Base-by-base conservation (phyloP, 31 red algal species). In the Porphyra umbilicalis region DNA sequence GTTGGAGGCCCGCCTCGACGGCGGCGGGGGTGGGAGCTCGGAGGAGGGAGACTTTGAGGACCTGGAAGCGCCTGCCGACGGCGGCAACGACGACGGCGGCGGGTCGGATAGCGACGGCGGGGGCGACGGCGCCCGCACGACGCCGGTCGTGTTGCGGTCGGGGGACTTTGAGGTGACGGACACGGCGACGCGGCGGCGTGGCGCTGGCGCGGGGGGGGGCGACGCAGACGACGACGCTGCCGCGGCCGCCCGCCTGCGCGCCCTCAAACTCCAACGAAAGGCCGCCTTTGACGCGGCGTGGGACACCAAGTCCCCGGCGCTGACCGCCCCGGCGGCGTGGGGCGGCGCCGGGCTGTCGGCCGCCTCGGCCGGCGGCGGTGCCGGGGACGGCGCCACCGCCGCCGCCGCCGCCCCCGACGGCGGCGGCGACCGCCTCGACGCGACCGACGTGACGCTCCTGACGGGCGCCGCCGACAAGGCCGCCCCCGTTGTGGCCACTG, bases 11-110 rank as follows among this genome's bases (percentile, higher is more conserved):
- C 39, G 35, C 16, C 29, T 32, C 67, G 86, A 75, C 9, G 79
- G 34, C 34, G 36, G 67, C 36, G n/a, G n/a, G n/a, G 80, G 35
- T 35, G 79, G 74, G 16, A 34, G 18, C 31, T 31, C 35, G 8
- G 32, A 81, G 38, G 79, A 88, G 34, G 86, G 86, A 2, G 86
- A 88, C 80, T 88, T 88, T 68, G 86, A 88, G 71, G 86, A 88
- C 57, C 68, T 88, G 6, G 86, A 88, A 18, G 81, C 79, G 25
- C 25, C 57, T 29, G 57, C 57, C 25, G 57, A 0, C 25, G 57
- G 57, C 8, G 57, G 14, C 57, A 8, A 29, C 57, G 30, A 29
- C 57, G 57, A 71, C 57, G 14, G 57, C 57, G 30, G 57, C 57
- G 16, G 0, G 25, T 71, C 57, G 57, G 57, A 71, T 8, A n/a